Conservation (phyloP, 2,329 filamentous ascomycete genomes). For the Myrmaecium sp. region DNA sequence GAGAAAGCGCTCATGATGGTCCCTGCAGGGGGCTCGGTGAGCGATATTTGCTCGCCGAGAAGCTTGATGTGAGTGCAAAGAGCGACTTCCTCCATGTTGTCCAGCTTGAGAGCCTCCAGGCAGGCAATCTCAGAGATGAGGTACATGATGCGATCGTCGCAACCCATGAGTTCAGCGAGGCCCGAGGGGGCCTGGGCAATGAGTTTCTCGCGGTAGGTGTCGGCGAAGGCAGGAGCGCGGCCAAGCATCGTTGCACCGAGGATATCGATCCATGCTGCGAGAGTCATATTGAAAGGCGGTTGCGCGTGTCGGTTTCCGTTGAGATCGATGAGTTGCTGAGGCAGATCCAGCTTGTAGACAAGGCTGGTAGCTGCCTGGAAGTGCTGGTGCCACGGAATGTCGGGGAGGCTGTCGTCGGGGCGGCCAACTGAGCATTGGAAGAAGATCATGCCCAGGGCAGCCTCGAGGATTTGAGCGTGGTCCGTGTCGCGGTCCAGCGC, state of each 20-base stretch:
- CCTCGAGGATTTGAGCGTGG: constrained; percentile 78
- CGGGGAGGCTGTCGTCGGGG: constrained; percentile 66
- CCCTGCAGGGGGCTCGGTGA: constrained; percentile 46
- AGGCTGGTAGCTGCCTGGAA: constrained; percentile 81
- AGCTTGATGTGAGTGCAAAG: constrained; percentile 79
- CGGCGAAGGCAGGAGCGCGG: constrained; percentile 69
- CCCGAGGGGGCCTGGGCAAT: constrained; percentile 50
- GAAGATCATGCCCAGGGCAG: constrained; percentile 86
- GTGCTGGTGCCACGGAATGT: constrained; percentile 95
- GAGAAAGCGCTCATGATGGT: constrained; percentile 35
- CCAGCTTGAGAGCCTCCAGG: constrained; percentile 71
- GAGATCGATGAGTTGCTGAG: constrained; percentile 43
- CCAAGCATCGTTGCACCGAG: constrained; percentile 86
- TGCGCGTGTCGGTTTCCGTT: constrained; percentile 42
- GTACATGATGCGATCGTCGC: constrained; percentile 95
- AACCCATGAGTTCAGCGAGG: constrained; percentile 87
- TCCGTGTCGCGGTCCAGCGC: constrained; percentile 64
- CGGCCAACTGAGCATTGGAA: constrained; percentile 86
- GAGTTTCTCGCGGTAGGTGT: constrained; percentile 92
- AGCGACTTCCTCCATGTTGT: constrained; percentile 64
- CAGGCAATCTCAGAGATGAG: constrained; percentile 95
- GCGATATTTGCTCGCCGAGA: constrained; percentile 72
- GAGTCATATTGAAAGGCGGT: constrained; percentile 85
- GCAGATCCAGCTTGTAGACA: constrained; percentile 70
- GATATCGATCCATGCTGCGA: constrained; percentile 93